phyloP scores from a whole-genome alignment of 2,329 filamentous ascomycete species.

The Verticillium klebahnii region DNA sequence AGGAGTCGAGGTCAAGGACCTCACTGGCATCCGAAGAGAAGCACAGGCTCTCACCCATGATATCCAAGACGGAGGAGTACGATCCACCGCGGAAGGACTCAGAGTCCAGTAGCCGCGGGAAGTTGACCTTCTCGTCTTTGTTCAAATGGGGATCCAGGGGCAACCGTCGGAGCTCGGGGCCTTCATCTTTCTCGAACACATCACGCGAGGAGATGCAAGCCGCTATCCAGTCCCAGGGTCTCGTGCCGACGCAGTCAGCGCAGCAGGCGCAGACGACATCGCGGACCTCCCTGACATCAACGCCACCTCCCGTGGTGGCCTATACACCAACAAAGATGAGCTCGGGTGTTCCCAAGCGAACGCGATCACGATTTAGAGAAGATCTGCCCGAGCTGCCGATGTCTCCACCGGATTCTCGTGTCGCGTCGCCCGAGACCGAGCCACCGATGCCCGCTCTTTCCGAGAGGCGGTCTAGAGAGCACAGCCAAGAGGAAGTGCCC shows the following conservation, averaged over 20 bases:
- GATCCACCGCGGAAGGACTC: slow-evolving; percentile 50
- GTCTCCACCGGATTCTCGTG: slow-evolving; percentile 78
- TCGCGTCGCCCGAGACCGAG: slow-evolving; percentile 71
- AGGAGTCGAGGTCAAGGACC: slow-evolving; percentile 45
- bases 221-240: slow-evolving; percentile 15
- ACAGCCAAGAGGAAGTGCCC: slow-evolving; percentile 15
- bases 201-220: slow-evolving; percentile 78
- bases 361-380: slow-evolving; percentile 87
- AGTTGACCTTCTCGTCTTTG: slow-evolving; percentile 64
- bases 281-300: slow-evolving; percentile 18
- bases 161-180: slow-evolving; percentile 35
- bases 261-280: slow-evolving; percentile 22
- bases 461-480: slow-evolving; percentile 11
- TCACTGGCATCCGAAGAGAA: slow-evolving; percentile 37
- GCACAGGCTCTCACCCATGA: slow-evolving; percentile 25
- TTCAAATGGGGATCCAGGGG: slow-evolving; percentile 63
- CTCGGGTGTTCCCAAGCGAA: slow-evolving; percentile 62
- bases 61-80: slow-evolving; percentile 39
- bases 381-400: slow-evolving; percentile 82
- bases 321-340: slow-evolving; percentile 30
- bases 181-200: slow-evolving; percentile 86
- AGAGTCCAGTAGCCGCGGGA: slow-evolving; percentile 43
- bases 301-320: slow-evolving; percentile 41
- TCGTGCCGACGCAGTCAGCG: slow-evolving; percentile 20
- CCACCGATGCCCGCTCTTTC: slow-evolving; percentile 27